Base-by-base conservation (phyloP, 1,284 basidiomycete genomes). In the Apiotrichum sp. region DNA sequence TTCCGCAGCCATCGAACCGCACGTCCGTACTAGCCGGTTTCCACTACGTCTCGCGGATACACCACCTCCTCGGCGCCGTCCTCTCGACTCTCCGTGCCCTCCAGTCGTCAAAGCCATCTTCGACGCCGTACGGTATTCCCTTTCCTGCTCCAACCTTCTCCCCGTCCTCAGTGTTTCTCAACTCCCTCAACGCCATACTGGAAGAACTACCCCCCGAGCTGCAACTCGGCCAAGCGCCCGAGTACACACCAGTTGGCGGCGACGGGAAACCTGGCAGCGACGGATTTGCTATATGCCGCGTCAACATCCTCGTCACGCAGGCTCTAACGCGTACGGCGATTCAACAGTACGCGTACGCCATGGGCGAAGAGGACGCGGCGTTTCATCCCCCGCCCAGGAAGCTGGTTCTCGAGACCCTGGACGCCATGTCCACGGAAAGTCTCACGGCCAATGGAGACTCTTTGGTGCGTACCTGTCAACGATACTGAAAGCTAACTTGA, bases 381-480 rank as follows among this genome's bases (percentile, higher is more conserved):
- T 11, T 47, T 14, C 45, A 34, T n/a, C 33, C 31, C 45, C 35
- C 45, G 33, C 32, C 45, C 22, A 32, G 33, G 33, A 35, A 47
- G 16, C 45, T 34, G 6, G 32, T 47, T n/a, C 32, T 47, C 3
- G 33, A 47, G 6, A 35, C 35, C 33, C 45, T 47, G 33, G 38
- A 44, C 32, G 22, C 36, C 6, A 68, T 68, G 63, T 63, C 65
- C 7, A 60, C 60, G 43, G 65, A 66, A 42, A 61, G 61, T n/a
- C 56, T 68, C 16, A 65, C 65, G 1, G 66, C 66, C 31, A 68
- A 68, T 38, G 66, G 66, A 6, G 65, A 68, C 35, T 62, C 60
- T 29, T 48, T 68, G 52, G 36, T 38, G 36, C 36, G 7, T 38
- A 38, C 36, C 8, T 13, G 13, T 13, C 36, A 38, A 38, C 8